Conservation (phyloP, 768 basidiomycete species). For the Trametes cinnabarina region DNA sequence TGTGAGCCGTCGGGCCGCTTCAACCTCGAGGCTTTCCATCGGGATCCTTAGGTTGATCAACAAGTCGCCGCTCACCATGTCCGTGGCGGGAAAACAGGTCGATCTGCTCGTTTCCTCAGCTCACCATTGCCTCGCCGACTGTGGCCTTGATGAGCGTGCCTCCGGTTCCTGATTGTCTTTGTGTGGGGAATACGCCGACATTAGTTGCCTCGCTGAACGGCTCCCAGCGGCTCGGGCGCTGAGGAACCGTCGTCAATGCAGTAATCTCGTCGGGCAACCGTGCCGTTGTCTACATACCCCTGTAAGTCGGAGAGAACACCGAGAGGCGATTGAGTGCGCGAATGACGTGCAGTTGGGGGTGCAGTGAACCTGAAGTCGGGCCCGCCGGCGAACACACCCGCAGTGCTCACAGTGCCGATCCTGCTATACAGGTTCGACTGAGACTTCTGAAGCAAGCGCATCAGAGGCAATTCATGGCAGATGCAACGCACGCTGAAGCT, state of each 20-base stretch:
- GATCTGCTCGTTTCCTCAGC: neutral
- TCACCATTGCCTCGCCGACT: neutral
- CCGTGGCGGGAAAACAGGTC: neutral
- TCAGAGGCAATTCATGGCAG: no score
- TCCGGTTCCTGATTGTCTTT: neutral
- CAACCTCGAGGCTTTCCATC: neutral
- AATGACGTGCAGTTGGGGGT: neutral
- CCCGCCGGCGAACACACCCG: neutral
- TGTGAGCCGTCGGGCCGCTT: neutral
- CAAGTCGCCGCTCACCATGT: neutral
- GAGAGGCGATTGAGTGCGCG: no score
- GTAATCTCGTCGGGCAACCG: no score
- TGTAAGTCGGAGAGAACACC: no score
- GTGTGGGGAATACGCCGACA: slow-evolving; percentile 7
- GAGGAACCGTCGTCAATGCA: neutral
- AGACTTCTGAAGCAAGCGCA: no score
- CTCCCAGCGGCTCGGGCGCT: neutral
- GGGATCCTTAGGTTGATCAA: neutral
- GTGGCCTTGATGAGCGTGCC: neutral
- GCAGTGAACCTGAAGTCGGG: neutral
- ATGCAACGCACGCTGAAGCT: no score
- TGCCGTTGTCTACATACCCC: no score
- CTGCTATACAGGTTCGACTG: no score
- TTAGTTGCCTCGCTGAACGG: neutral
- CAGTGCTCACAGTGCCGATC: neutral